Conservation (phyloP, 2,329 filamentous ascomycete species). For the Emericellopsis cladophorae region DNA sequence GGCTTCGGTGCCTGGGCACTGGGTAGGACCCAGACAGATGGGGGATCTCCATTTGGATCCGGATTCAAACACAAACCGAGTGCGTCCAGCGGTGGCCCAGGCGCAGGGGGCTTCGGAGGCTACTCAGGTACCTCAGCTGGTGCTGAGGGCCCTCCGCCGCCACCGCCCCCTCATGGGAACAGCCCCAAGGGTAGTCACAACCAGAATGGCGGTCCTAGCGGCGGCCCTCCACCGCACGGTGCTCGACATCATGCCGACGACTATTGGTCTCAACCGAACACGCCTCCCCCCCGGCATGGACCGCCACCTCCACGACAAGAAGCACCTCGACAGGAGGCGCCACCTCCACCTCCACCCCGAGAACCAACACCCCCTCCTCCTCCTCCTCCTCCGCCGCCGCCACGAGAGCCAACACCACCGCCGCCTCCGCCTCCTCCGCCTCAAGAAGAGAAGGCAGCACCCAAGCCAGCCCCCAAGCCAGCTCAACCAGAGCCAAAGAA, state of each 20-base stretch:
- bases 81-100: not conserved
- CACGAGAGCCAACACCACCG: too few species aligned
- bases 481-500: constrained; percentile 8
- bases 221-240: constrained; percentile 3
- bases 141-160: constrained; percentile 17
- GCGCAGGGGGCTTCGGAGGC: constrained; percentile 7
- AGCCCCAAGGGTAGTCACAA: constrained; percentile 3
- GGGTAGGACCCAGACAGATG: constrained; percentile 22
- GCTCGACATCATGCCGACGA: not conserved
- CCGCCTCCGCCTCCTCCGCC: too few species aligned
- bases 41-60: constrained; percentile 1
- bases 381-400: too few species aligned
- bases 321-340: too few species aligned
- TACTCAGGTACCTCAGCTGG: constrained; percentile 17
- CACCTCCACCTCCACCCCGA: not conserved
- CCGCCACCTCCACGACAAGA: constrained; percentile 5
- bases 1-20: constrained; percentile 65
- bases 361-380: constrained; percentile 6
- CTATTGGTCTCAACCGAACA: not conserved
- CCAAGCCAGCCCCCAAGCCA: too few species aligned
- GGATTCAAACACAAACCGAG: constrained; percentile 1
- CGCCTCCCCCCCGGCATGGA: not conserved
- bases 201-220: constrained; percentile 1
- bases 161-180: constrained; percentile 13
- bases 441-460: too few species aligned